Evolutionary conservation across 2,329 filamentous ascomycete species (phyloP).

Genomic region (Bertia moriformis): DNA sequence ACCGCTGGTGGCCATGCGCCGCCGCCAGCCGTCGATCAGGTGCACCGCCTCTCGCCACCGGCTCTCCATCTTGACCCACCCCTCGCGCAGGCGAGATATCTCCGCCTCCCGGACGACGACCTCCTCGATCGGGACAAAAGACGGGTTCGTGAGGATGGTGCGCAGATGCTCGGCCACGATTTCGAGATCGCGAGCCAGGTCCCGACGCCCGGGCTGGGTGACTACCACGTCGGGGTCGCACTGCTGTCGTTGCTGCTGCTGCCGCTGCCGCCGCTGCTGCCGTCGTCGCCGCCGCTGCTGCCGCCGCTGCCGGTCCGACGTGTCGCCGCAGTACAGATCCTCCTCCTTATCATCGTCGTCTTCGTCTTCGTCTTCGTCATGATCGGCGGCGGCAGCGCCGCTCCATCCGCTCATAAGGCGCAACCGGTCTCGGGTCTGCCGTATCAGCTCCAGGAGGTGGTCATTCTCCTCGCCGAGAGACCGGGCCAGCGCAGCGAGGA

Average conservation of each 20-base stretch:
- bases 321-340: conserved; percentile 3
- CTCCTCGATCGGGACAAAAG: conserved; percentile 89
- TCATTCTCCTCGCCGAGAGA: conserved; percentile 87
- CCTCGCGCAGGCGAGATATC: conserved; percentile 66
- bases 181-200: conserved; percentile 63
- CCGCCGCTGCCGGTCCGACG: conserved; percentile 5
- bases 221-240: conserved; percentile 11
- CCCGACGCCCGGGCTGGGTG: conserved; percentile 31
- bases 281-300: too few relatives aligned
- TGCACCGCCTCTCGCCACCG: conserved; percentile 80
- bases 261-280: neutral
- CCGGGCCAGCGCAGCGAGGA: conserved; percentile 72
- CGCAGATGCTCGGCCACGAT: conserved; percentile 67
- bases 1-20: conserved; percentile 59
- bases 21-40: conserved; percentile 86
- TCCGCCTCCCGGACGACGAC: conserved; percentile 86
- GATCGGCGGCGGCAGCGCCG: too few relatives aligned
- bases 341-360: conserved; percentile 6
- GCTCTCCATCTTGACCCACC: conserved; percentile 86
- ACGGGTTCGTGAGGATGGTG: conserved; percentile 79
- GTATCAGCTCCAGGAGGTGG: conserved; percentile 56
- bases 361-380: conserved; percentile 14
- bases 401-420: conserved; percentile 53
- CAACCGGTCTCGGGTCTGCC: conserved; percentile 56
- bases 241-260: neutral